Percentiles rank a stretch among this genome's conserved stretches.
Conservation (phyloP, 2,329 filamentous ascomycete species). For the Aspergillus texensis region DNA sequence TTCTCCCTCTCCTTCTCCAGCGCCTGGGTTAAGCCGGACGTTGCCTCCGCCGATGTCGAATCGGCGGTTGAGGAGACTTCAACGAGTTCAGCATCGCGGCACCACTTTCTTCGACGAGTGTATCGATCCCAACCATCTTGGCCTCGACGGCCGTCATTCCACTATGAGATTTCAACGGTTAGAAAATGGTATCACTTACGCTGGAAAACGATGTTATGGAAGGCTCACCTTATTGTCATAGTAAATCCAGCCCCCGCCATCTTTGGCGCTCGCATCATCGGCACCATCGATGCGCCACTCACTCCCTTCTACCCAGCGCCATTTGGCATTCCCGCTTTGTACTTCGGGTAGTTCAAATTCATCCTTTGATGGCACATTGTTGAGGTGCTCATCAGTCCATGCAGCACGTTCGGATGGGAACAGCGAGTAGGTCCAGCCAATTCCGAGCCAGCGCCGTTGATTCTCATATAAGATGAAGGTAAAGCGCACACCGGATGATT, state of each 20-base stretch:
- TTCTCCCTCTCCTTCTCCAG: slow-evolving; percentile 28
- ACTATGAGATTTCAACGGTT: slow-evolving; percentile 55
- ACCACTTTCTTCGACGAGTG: slow-evolving; percentile 93
- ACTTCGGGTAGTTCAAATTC: slow-evolving; percentile 70
- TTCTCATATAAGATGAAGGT: slow-evolving; percentile 98
- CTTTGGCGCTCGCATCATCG: slow-evolving; percentile 42
- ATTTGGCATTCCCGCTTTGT: slow-evolving; percentile 63
- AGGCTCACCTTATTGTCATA: slow-evolving; percentile 87
- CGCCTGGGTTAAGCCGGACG: slow-evolving; percentile 35
- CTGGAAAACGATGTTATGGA: background rate
- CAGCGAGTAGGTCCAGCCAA: slow-evolving; percentile 91
- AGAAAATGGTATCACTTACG: background rate
- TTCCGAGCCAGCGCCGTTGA: slow-evolving; percentile 88
- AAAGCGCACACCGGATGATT: slow-evolving; percentile 82
- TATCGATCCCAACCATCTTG: slow-evolving; percentile 92
- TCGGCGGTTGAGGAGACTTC: slow-evolving; percentile 61
- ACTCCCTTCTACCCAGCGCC: slow-evolving; percentile 83
- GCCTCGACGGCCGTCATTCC: slow-evolving; percentile 83
- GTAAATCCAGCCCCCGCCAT: slow-evolving; percentile 87
- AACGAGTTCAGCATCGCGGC: slow-evolving; percentile 91
- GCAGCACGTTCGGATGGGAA: slow-evolving; percentile 86
- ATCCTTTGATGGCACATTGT: slow-evolving; percentile 74
- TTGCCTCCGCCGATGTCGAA: slow-evolving; percentile 44
- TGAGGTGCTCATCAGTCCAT: slow-evolving; percentile 97
- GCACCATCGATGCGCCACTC: slow-evolving; percentile 84